Evolutionary conservation across 208 protist genomes (phyloP).

Genomic region (Crithidia brevicula): DNA sequence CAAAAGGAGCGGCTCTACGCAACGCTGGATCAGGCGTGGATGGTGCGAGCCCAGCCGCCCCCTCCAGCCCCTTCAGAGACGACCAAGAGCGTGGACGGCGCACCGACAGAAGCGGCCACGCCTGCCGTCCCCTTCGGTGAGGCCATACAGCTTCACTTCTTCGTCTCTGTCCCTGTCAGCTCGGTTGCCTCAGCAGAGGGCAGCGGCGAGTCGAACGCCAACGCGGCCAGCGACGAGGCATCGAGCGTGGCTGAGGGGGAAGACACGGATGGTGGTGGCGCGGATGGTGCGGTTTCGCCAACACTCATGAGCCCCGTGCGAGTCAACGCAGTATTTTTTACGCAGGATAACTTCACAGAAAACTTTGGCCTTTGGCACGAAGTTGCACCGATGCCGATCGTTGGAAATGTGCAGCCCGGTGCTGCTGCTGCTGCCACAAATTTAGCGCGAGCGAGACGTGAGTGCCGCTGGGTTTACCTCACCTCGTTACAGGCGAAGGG

Average conservation of each 20-base stretch:
- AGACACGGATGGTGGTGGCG: background rate
- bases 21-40: conserved; percentile 16
- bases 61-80: background rate
- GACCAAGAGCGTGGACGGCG: background rate
- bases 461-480: conserved; percentile 23
- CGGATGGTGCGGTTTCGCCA: background rate
- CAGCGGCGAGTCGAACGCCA: background rate
- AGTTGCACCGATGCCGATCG: too few species aligned
- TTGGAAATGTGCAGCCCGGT: too few species aligned
- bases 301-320: background rate
- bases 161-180: background rate
- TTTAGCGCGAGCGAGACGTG: background rate
- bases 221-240: background rate
- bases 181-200: background rate
- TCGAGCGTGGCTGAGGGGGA: background rate
- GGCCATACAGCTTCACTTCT: background rate
- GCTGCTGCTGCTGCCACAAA: background rate
- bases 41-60: background rate
- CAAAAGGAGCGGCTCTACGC: conserved; percentile 28
- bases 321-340: conserved; percentile 5
- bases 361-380: background rate
- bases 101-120: background rate
- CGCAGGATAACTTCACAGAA: conserved; percentile 20
- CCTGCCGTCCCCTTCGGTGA: background rate
- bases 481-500: background rate